Evolutionary conservation across 768 basidiomycete species (phyloP), one percentile per base, ranked within the genome.

Genomic region (Postia placenta): DNA sequence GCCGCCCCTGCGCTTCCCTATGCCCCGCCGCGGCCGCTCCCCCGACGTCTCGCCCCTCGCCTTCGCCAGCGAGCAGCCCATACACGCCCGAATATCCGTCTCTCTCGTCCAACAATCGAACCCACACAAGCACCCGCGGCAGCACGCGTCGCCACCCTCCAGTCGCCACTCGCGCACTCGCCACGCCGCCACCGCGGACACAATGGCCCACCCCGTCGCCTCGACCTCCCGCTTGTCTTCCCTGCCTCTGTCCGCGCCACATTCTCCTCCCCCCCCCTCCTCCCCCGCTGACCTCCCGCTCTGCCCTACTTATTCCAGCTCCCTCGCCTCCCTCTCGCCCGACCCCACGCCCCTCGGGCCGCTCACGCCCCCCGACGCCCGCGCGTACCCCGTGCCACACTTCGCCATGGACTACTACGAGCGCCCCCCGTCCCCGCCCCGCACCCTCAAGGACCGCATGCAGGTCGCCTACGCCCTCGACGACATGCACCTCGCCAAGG

Each of bases 391-490:
- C 58, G 60, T 42, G 61, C 51, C 55, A 58, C 43, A 49, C 66
- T 63, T 45, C 56, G 47, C 65, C 55, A 45, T 61, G 14, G 60
- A 74, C 60, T 72, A 74, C 63, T 72, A 71, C 59, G 75, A 75
- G 59, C 74, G 74, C 0, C 74, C 71, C 14, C 62, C 61, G 20
- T 62, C 68, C 4, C 56, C 73, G 42, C 63, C 75, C 2, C 66
- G 59, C 19, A 64, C 79, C 0, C 74, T 85, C 52, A 73, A 77
- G 43, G 83, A 84, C 69, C 79, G 79, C 62, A 72, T 85, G 30
- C 81, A 84, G 58, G 69, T 75, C 56, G 84, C 84, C 5, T 85
- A 85, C 57, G 80, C 82, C 0, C 69, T 73, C 53, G 83, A 85
- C 61, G 70, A 86, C 67, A 77, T 85, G 49, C 81, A 78, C 50